A percentile compares a stretch with the other conserved stretches of the same genome.
These are phyloP conservation scores for Eucalyptus rudis DNA, from an alignment of 345 rosid genomes.

Conservation along the genomic window DNA sequence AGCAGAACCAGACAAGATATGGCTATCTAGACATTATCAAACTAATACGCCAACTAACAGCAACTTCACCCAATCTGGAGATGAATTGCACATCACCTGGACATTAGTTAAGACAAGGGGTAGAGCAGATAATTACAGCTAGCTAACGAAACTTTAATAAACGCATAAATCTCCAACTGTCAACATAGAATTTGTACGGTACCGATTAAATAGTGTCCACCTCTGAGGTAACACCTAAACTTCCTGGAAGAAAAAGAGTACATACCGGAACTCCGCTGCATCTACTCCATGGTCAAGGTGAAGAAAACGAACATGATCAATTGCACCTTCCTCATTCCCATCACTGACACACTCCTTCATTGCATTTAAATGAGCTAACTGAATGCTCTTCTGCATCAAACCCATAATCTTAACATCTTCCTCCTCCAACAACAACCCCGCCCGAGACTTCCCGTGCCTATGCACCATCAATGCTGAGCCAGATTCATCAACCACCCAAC, in stretches of 20 bases:
- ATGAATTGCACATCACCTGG: not conserved
- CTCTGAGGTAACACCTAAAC: not conserved
- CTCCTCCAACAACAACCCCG: conserved; percentile 7
- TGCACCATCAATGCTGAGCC: conserved; percentile 29
- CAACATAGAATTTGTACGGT: not conserved
- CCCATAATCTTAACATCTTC: conserved; percentile 35
- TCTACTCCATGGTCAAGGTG: conserved; percentile 59
- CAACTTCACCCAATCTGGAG: not conserved
- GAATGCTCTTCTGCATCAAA: conserved; percentile 47
- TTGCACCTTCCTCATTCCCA: conserved; percentile 44
- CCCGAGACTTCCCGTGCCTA: conserved; percentile 14
- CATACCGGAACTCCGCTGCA: conserved; percentile 60
- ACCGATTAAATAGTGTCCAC: not conserved
- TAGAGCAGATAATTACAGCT: not conserved
- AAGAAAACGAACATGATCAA: conserved; percentile 52
- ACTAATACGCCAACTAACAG: not conserved
- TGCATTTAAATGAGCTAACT: conserved; percentile 69
- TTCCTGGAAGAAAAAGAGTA: not conserved
- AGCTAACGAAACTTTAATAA: not conserved
- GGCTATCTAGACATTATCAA: not conserved
- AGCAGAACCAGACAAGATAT: not conserved
- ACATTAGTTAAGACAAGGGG: not conserved
- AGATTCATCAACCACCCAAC: conserved; percentile 20
- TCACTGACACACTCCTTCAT: conserved; percentile 23
- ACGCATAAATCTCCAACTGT: not conserved